A percentile compares a stretch with the other conserved stretches of the same genome.
Conservation (phyloP, 1,284 basidiomycete genomes). For the Agaricales sp. region DNA sequence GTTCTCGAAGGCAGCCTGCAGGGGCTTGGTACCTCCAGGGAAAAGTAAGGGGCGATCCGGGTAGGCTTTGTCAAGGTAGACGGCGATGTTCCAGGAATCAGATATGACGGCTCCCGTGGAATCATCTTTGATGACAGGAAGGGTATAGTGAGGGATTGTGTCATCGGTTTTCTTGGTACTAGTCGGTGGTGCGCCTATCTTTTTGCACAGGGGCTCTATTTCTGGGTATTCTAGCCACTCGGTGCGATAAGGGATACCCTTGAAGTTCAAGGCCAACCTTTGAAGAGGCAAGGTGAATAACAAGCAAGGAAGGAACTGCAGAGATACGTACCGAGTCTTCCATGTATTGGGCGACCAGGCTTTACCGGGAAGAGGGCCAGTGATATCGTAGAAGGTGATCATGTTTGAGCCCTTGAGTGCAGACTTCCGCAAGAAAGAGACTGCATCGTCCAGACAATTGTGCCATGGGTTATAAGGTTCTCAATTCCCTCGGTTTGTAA, state of each 20-base stretch:
- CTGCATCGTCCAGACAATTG: too few species aligned
- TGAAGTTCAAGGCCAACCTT: background rate
- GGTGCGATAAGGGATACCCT: background rate
- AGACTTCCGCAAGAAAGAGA: too few species aligned
- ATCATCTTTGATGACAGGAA: background rate
- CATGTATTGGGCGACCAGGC: background rate
- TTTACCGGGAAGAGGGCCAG: background rate
- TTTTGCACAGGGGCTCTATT: background rate
- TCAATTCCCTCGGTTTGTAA: too few species aligned
- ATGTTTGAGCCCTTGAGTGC: too few species aligned
- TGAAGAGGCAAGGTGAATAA: background rate
- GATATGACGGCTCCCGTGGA: background rate
- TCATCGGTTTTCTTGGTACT: background rate
- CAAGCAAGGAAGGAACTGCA: background rate
- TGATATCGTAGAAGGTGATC: constrained; percentile 3
- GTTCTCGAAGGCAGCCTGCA: background rate
- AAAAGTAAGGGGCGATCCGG: background rate
- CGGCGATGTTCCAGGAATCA: background rate
- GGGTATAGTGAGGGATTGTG: background rate
- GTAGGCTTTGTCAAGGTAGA: constrained; percentile 2
- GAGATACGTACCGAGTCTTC: background rate
- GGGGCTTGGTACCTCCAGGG: background rate
- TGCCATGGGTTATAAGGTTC: too few species aligned
- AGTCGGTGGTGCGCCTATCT: background rate
- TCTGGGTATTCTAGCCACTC: constrained; percentile 2